Percentiles rank a stretch among this genome's conserved stretches.
Evolutionary conservation across 768 basidiomycete genomes (phyloP).

Genomic region (Mycena polygramma): DNA sequence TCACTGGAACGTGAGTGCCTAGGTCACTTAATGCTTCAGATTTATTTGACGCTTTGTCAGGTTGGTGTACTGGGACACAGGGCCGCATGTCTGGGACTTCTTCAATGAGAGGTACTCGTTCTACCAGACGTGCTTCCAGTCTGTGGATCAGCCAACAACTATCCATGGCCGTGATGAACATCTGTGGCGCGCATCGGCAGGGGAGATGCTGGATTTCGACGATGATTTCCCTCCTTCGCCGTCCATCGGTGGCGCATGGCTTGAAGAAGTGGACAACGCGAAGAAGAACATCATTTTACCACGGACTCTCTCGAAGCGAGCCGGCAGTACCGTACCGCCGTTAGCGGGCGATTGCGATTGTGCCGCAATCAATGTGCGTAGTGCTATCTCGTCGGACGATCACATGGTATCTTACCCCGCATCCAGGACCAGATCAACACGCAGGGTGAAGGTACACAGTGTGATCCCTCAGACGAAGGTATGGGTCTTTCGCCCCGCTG

Average conservation of each 20-base stretch:
- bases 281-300: conserved; percentile 13
- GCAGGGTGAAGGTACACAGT: conserved; percentile 16
- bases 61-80: conserved; percentile 7
- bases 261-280: conserved; percentile 6
- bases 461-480: conserved; percentile 11
- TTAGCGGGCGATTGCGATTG: conserved; percentile 6
- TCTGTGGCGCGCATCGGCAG: conserved; percentile 10
- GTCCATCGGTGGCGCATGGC: conserved; percentile 12
- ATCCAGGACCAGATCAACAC: conserved; percentile 16
- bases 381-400: conserved; percentile 7
- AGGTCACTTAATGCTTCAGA: conserved; percentile 3
- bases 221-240: conserved; percentile 12
- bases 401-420: conserved; percentile 6
- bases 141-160: conserved; percentile 3
- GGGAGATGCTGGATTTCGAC: conserved; percentile 14
- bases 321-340: conserved; percentile 11
- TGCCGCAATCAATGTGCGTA: conserved; percentile 12
- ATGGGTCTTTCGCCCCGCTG: conserved; percentile 7
- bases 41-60: conserved; percentile 1
- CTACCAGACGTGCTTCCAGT: conserved; percentile 9
- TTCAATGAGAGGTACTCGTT: conserved; percentile 7
- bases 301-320: conserved; percentile 11
- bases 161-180: conserved; percentile 13
- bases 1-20: conserved; percentile 15
- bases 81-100: not conserved